Evolutionary conservation across 129 eudicot species (phyloP).

Genomic region (Silybum marianum): DNA sequence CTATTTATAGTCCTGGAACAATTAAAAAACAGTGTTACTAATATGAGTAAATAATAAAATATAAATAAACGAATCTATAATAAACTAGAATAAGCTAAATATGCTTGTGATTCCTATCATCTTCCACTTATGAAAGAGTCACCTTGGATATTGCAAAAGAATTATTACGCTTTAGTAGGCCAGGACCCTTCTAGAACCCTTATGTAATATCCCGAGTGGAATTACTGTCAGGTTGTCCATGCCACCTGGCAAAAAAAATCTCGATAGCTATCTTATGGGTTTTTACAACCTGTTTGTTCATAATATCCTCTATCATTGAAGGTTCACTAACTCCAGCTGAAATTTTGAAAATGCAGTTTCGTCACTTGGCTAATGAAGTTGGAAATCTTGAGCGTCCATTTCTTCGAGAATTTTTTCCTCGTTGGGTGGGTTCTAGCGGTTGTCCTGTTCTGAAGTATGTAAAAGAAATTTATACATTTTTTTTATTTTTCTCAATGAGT

Average conservation of each 20-base stretch:
- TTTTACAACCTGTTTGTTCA: not conserved
- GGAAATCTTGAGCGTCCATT: slow-evolving; percentile 99
- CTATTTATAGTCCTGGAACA: not conserved
- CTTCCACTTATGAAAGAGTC: not conserved
- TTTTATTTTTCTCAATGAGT: slow-evolving; percentile 8
- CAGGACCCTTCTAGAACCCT: not conserved
- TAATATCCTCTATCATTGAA: not conserved
- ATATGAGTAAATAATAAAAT: not conserved
- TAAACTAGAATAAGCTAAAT: not conserved
- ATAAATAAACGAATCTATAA: not conserved
- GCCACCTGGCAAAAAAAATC: not conserved
- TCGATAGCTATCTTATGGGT: not conserved
- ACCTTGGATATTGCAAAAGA: not conserved
- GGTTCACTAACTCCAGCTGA: not conserved
- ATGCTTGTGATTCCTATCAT: not conserved
- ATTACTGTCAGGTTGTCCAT: not conserved
- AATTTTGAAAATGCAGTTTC: slow-evolving; percentile 61
- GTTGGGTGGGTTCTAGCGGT: slow-evolving; percentile 95
- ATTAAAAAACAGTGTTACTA: not conserved
- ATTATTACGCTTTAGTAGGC: not conserved
- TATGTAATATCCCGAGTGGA: not conserved
- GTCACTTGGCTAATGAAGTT: slow-evolving; percentile 89
- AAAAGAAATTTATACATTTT: not conserved
- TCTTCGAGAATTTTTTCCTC: slow-evolving; percentile 92
- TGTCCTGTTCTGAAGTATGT: slow-evolving; percentile 91